Evolutionary conservation across 495 filamentous ascomycete genomes (phyloP).

Genomic region (Clavariopsis aquatica): DNA sequence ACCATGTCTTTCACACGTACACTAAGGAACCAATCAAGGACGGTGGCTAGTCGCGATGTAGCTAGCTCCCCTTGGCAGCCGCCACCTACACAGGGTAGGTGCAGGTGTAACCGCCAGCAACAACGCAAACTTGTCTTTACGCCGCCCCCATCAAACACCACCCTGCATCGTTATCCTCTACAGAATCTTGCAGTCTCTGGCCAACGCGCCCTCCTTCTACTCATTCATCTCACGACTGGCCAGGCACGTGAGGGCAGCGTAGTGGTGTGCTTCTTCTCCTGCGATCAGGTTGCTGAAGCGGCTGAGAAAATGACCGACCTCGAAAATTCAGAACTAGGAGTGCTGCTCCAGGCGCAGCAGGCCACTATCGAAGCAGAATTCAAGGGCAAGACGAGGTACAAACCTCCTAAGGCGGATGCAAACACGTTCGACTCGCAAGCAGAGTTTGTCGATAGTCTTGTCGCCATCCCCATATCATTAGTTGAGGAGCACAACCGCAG

Average conservation of each 20-base stretch:
- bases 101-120: not conserved
- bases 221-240: not conserved
- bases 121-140: not conserved
- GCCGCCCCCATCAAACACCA: not conserved
- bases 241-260: not conserved
- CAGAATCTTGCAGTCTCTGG: not conserved
- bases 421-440: slow-evolving; percentile 16
- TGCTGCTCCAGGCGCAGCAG: not conserved
- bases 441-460: slow-evolving; percentile 12
- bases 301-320: not conserved
- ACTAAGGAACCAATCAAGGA: not conserved
- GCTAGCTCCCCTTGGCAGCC: not conserved
- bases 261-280: not conserved
- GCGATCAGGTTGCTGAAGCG: not conserved
- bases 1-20: not conserved
- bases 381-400: slow-evolving; percentile 4
- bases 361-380: not conserved
- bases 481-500: not conserved
- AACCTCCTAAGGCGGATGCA: slow-evolving; percentile 4
- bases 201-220: not conserved
- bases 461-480: not conserved
- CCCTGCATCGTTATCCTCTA: not conserved
- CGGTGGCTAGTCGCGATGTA: not conserved
- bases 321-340: not conserved
- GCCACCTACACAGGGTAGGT: not conserved